Conservation (phyloP, 352 stramenopile species). For the Pythium volutum region DNA sequence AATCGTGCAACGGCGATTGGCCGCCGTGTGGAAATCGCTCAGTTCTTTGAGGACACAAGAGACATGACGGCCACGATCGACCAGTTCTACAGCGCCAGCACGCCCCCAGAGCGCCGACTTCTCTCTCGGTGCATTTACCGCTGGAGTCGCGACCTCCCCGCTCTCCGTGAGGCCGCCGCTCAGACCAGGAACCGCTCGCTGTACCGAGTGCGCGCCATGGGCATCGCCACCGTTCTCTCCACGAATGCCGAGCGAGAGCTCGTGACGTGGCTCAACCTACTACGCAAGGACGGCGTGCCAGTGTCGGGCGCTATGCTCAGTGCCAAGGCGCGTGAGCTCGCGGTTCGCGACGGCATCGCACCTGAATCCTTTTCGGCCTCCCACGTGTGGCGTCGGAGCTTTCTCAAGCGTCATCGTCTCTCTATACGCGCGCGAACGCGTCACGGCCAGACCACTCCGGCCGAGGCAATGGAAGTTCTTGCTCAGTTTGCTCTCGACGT, state of each 20-base stretch:
- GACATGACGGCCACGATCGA: not conserved
- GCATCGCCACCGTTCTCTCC: not conserved
- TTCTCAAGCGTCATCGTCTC: not conserved
- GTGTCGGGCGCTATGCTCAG: not conserved
- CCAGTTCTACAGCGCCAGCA: not conserved
- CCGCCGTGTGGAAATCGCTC: not conserved
- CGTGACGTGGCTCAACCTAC: not conserved
- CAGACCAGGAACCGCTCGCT: too few relatives aligned
- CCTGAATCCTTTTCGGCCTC: not conserved
- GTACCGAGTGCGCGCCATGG: not conserved
- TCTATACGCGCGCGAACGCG: not conserved
- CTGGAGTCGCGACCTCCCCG: not conserved
- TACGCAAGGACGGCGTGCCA: not conserved
- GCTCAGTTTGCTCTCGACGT: not conserved
- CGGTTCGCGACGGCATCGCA: not conserved
- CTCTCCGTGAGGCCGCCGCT: too few relatives aligned
- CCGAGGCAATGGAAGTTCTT: not conserved
- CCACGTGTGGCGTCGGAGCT: not conserved
- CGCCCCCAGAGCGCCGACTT: not conserved
- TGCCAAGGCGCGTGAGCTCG: not conserved
- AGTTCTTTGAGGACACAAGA: not conserved
- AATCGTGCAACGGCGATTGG: slow-evolving; percentile 4
- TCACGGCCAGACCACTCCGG: not conserved
- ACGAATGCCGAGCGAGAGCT: not conserved
- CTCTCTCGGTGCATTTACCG: not conserved